phyloP scores from a whole-genome alignment of 768 basidiomycete genomes.

The Tephrocybe rancida region DNA sequence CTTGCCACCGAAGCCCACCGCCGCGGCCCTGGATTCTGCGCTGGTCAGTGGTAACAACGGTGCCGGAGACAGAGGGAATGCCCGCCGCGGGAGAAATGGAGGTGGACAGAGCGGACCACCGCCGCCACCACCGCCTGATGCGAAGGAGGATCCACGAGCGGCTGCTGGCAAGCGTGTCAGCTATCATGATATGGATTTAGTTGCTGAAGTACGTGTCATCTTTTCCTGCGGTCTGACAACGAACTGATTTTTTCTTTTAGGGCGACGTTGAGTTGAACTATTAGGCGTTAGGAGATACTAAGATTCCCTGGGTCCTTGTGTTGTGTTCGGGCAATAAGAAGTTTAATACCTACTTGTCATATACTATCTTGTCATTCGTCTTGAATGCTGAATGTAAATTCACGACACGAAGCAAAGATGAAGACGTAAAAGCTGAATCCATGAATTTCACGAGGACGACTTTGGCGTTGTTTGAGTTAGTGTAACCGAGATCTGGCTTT shows the following conservation, averaged over 20 bases:
- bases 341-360: conserved; percentile 4
- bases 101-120: conserved; percentile 48
- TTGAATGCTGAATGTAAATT: conserved; percentile 9
- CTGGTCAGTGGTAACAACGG: conserved; percentile 55
- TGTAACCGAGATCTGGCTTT: conserved; percentile 8
- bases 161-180: conserved; percentile 87
- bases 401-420: no score
- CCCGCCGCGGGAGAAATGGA: conserved; percentile 35
- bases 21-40: conserved; percentile 52
- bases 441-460: conserved; percentile 14
- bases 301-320: background rate
- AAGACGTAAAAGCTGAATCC: conserved; percentile 1
- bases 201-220: conserved; percentile 61
- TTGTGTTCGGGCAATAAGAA: background rate
- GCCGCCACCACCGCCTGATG: conserved; percentile 84
- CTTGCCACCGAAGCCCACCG: conserved; percentile 76
- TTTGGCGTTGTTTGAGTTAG: conserved; percentile 38
- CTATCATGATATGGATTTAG: conserved; percentile 95
- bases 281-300: conserved; percentile 24
- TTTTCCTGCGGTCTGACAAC: conserved; percentile 4
- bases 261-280: conserved; percentile 66
- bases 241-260: conserved; percentile 24
- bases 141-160: conserved; percentile 91
- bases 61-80: conserved; percentile 37
- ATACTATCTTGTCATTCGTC: conserved; percentile 2